Percentiles rank a stretch among this genome's conserved stretches.
Conservation (phyloP, 2,329 filamentous ascomycete genomes). For the Ophiostoma ips region DNA sequence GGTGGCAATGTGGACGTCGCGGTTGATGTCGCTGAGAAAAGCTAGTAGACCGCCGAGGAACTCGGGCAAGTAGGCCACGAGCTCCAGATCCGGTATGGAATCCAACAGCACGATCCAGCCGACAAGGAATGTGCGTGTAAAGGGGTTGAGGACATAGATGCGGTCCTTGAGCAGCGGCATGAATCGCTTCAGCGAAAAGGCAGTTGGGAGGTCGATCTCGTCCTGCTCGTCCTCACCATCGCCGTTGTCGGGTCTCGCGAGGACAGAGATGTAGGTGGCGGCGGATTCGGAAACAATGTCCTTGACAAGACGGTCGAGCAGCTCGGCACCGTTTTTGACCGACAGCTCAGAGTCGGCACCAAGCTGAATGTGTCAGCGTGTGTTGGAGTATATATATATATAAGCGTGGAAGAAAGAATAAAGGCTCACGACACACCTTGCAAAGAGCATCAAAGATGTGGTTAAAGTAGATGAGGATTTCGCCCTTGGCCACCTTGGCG, state of each 20-base stretch:
- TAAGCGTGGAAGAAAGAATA: background rate
- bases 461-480: slow-evolving; percentile 95
- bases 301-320: slow-evolving; percentile 87
- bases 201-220: slow-evolving; percentile 51
- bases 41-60: slow-evolving; percentile 82
- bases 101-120: slow-evolving; percentile 92
- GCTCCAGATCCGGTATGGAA: slow-evolving; percentile 89
- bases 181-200: slow-evolving; percentile 82
- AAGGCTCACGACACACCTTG: slow-evolving; percentile 49
- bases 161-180: slow-evolving; percentile 88
- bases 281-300: slow-evolving; percentile 94
- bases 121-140: slow-evolving; percentile 86
- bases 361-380: slow-evolving; percentile 32
- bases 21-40: slow-evolving; percentile 82
- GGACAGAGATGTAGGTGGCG: slow-evolving; percentile 81
- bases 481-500: slow-evolving; percentile 95
- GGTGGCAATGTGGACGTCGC: slow-evolving; percentile 88
- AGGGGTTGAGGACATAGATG: slow-evolving; percentile 88
- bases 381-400: background rate
- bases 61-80: slow-evolving; percentile 82
- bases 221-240: slow-evolving; percentile 28
- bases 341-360: slow-evolving; percentile 92
- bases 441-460: slow-evolving; percentile 95
- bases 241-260: slow-evolving; percentile 42
- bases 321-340: slow-evolving; percentile 93